phyloP scores from a whole-genome alignment of 257 asterid species.

The Rubia yunnanensis region DNA sequence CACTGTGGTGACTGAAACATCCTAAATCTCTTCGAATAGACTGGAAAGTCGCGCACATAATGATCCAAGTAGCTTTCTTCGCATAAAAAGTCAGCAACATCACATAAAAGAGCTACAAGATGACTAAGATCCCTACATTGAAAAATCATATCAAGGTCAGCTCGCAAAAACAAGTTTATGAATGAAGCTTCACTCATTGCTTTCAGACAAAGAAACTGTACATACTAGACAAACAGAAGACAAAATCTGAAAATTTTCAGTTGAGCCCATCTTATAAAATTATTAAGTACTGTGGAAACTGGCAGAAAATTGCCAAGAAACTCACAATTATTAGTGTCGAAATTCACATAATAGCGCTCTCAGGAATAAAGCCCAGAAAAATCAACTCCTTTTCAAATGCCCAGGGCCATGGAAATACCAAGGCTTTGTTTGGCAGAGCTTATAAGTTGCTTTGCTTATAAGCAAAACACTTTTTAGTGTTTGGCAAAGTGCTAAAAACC shows the following conservation, averaged over 20 bases:
- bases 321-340: neutral
- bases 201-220: neutral
- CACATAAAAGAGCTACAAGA: slow-evolving; percentile 61
- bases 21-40: slow-evolving; percentile 33
- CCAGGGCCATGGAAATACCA: neutral
- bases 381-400: neutral
- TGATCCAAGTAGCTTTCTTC: slow-evolving; percentile 81
- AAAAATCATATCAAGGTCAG: neutral
- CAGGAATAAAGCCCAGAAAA: neutral
- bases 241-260: neutral
- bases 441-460: too few relatives aligned
- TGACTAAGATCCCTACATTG: slow-evolving; percentile 73
- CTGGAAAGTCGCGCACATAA: slow-evolving; percentile 83
- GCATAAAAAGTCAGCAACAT: slow-evolving; percentile 55
- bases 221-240: neutral
- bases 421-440: too few relatives aligned
- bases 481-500: too few relatives aligned
- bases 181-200: neutral
- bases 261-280: neutral
- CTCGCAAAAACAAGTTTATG: slow-evolving; percentile 3
- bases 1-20: slow-evolving; percentile 24
- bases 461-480: too few relatives aligned
- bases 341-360: neutral
- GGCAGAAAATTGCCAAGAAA: neutral
- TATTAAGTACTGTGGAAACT: neutral